Base-by-base conservation (phyloP, 2,329 filamentous ascomycete species). In the Phoma sp. region DNA sequence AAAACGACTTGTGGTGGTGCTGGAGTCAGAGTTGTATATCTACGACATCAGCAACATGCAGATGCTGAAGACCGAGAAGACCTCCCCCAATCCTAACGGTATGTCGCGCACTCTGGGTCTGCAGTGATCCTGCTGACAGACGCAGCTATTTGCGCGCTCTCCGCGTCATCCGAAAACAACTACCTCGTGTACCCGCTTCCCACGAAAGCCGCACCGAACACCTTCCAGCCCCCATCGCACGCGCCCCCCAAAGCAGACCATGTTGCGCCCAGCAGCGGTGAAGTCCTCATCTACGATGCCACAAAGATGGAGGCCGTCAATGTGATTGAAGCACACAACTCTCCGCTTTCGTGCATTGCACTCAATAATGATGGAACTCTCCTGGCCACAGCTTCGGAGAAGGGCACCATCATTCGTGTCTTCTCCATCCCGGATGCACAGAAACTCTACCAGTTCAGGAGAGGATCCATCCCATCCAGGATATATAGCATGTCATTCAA, bases 401-500 rank as follows among this genome's bases (percentile, higher is more conserved):
- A 96, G 47, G 95, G 95, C 60, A 99, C 95, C 0, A 96, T 99
- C 57, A 96, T 99, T 60, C 88, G 95, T 13, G 92, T 99, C 47
- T 99, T 99, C 75, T 91, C 91, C 1, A 86, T 99, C 1, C 95
- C 95, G 2, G 86, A 88, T 60, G 95, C 91, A 9, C 88, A 93
- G 68, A 99, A 98, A 75, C 83, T 99, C 14, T 98, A 93, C 74
- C 93, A 99, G 72, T 99, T 99, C 77, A 86, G 95, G 55, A 87
- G 95, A 60, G 95, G 95, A 38, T 97, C 93, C 2, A 97, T 97
- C 75, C 95, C 95, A 0, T 93, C 93, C 1, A 89, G 91, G 36
- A 99, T 99, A 65, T 97, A 93, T 78, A 96, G 92, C 84, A 97
- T 99, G 92, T 96, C 93, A 1, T 99, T 99, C 78, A 99, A 99